Evolutionary conservation across 768 basidiomycete genomes (phyloP).

Genomic region (Tulasnella sp.): DNA sequence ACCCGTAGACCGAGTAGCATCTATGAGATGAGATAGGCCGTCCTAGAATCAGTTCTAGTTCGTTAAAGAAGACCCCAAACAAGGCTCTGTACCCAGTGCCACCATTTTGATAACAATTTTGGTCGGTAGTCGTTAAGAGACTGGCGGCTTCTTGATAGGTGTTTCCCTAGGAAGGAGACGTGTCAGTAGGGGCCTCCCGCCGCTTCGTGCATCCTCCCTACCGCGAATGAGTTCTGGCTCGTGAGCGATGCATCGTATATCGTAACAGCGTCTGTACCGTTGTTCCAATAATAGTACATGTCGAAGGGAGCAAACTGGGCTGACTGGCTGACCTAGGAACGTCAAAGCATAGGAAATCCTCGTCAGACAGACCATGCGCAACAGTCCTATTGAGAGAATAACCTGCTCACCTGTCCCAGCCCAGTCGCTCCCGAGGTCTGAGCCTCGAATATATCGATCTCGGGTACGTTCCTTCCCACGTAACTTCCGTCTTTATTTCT

Average conservation of each 20-base stretch:
- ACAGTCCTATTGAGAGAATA: conserved; percentile 27
- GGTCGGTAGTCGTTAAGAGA: conserved; percentile 28
- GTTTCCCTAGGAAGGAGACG: conserved; percentile 43
- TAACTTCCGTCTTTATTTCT: conserved; percentile 69
- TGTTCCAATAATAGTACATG: conserved; percentile 63
- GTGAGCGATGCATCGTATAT: conserved; percentile 38
- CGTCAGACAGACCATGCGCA: conserved; percentile 48
- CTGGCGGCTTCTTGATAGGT: conserved; percentile 57
- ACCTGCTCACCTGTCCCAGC: neutral
- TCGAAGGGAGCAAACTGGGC: conserved; percentile 59
- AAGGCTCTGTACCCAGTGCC: conserved; percentile 8
- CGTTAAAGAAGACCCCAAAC: conserved; percentile 41
- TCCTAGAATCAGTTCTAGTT: conserved; percentile 64
- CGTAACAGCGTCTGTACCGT: conserved; percentile 42
- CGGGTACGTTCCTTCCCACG: conserved; percentile 77
- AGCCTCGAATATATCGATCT: conserved; percentile 89
- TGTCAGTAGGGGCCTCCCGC: too few relatives aligned
- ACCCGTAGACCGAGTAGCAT: conserved; percentile 64
- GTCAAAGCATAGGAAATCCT: neutral
- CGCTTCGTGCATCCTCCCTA: conserved; percentile 34
- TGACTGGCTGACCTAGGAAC: conserved; percentile 41
- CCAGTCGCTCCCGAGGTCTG: conserved; percentile 38
- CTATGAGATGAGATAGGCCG: neutral
- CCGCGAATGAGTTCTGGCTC: neutral
- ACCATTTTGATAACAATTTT: conserved; percentile 36